phyloP scores from a whole-genome alignment of 495 filamentous ascomycete species.

The Hyaloscypha variabilis region DNA sequence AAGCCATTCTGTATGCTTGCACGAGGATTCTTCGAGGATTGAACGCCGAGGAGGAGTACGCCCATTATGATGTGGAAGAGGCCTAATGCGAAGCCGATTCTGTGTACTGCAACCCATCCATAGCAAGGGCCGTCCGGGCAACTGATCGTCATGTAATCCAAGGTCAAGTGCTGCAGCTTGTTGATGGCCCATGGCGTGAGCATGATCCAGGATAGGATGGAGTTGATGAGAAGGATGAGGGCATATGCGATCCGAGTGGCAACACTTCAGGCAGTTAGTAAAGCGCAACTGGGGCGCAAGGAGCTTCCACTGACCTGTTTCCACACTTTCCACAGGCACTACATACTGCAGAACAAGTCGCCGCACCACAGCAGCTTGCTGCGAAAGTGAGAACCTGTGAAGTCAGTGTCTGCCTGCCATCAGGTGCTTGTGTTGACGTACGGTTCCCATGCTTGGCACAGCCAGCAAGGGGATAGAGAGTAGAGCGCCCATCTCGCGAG shows the following conservation, averaged over 20 bases:
- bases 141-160: constrained; percentile 93
- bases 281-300: neutral
- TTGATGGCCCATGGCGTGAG: constrained; percentile 98
- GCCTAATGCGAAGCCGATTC: constrained; percentile 96
- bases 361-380: constrained; percentile 91
- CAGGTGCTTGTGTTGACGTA: constrained; percentile 47
- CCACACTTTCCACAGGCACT: constrained; percentile 95
- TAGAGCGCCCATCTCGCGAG: constrained; percentile 80
- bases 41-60: constrained; percentile 81
- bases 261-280: constrained; percentile 59
- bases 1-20: constrained; percentile 93
- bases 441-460: constrained; percentile 82
- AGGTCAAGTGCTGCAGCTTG: constrained; percentile 84
- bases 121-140: constrained; percentile 91
- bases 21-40: constrained; percentile 81
- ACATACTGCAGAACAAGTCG: constrained; percentile 92
- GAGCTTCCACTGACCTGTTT: constrained; percentile 68
- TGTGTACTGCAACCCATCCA: constrained; percentile 93
- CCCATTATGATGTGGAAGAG: constrained; percentile 90
- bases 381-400: constrained; percentile 72
- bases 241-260: constrained; percentile 98
- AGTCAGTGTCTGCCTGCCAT: constrained; percentile 30
- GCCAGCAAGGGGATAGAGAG: constrained; percentile 89
- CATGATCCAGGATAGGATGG: constrained; percentile 97
- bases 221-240: constrained; percentile 93